Conservation (phyloP, 371 early-diverging fungal genomes). For the Mucor irregularis region DNA sequence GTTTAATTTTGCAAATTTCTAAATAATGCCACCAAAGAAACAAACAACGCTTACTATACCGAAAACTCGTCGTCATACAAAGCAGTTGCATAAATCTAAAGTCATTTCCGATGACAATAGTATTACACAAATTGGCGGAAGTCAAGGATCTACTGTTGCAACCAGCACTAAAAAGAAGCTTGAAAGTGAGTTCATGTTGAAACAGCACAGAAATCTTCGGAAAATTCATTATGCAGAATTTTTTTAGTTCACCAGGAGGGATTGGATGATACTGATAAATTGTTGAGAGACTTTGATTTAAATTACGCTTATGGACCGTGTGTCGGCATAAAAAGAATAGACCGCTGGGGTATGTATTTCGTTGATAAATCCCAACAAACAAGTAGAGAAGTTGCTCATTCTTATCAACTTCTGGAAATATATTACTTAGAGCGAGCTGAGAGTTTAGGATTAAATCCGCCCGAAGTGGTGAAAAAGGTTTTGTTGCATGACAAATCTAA, state of each 20-base stretch:
- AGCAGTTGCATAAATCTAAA: neutral
- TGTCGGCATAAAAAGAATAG: slow-evolving; percentile 18
- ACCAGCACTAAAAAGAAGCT: neutral
- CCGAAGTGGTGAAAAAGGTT: neutral
- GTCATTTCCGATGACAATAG: neutral
- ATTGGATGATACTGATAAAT: slow-evolving; percentile 6
- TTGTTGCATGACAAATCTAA: neutral
- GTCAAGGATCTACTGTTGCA: neutral
- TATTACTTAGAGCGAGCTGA: slow-evolving; percentile 9
- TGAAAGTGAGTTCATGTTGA: neutral
- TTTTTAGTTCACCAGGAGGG: slow-evolving; percentile 10
- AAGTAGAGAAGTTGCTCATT: too few species aligned
- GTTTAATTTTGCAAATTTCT: neutral
- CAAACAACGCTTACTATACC: slow-evolving; percentile 1
- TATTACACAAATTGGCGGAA: slow-evolving; percentile 1
- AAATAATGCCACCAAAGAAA: slow-evolving; percentile 1
- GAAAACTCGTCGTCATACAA: slow-evolving; percentile 6
- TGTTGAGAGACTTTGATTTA: slow-evolving; percentile 14
- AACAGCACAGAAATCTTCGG: neutral
- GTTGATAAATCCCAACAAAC: neutral
- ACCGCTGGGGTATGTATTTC: slow-evolving; percentile 11
- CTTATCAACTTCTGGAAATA: neutral
- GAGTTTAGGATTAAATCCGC: slow-evolving; percentile 5
- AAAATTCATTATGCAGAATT: neutral
- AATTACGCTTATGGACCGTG: slow-evolving; percentile 19